Evolutionary conservation across 208 protist genomes (phyloP).

Genomic region (Trypanosoma vivax): DNA sequence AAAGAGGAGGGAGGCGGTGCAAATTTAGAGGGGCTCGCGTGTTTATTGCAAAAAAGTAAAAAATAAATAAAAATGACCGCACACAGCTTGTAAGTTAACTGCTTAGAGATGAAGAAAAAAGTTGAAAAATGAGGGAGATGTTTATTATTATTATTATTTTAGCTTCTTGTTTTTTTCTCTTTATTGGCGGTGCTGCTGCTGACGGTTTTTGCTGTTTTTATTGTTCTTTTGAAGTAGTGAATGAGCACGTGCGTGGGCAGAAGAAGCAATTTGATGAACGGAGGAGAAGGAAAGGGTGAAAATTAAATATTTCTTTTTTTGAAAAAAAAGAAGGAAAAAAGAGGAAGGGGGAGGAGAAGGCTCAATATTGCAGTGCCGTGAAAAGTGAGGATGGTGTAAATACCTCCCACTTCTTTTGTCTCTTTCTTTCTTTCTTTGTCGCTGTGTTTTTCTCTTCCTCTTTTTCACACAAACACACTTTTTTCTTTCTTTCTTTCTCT

Average conservation of each 20-base stretch:
- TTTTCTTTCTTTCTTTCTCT: neutral
- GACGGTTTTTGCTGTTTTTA: too few species aligned
- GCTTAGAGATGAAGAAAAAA: too few species aligned
- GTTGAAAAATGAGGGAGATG: too few species aligned
- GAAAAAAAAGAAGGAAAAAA: neutral
- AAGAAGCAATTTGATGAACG: neutral
- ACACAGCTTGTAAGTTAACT: too few species aligned
- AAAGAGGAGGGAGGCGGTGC: slow-evolving; percentile 5
- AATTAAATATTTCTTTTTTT: neutral
- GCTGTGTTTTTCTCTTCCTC: neutral
- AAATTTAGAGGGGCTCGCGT: too few species aligned
- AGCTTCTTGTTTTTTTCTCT: too few species aligned
- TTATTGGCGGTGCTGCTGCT: too few species aligned
- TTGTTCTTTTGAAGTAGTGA: neutral
- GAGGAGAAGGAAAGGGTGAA: neutral
- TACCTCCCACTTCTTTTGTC: neutral
- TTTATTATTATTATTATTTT: too few species aligned
- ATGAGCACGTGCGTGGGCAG: neutral
- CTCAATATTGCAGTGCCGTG: too few species aligned
- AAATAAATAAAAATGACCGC: too few species aligned
- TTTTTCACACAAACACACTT: neutral
- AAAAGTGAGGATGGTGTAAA: neutral
- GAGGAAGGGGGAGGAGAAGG: neutral
- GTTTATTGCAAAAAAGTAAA: too few species aligned
- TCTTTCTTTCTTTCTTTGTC: neutral